Conservation (phyloP, 768 basidiomycete species). For the Phlebiopsis flavidoalba region DNA sequence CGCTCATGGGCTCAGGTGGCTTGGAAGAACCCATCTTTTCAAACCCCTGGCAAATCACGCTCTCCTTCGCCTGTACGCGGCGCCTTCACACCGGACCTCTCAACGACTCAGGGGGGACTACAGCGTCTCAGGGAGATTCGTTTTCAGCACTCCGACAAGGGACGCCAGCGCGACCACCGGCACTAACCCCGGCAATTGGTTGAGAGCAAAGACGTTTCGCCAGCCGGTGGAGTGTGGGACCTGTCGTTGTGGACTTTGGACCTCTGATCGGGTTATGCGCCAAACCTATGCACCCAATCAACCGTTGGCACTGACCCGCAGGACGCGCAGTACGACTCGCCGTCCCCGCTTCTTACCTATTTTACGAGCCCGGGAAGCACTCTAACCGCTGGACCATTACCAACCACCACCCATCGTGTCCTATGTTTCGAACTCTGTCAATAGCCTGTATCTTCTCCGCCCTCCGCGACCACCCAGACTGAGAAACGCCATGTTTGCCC, state of each 20-base stretch:
- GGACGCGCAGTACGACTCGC: constrained; percentile 3
- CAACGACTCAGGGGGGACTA: constrained; percentile 17
- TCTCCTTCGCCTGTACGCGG: constrained; percentile 27
- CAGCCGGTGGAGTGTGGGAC: constrained; percentile 59
- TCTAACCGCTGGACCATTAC: constrained; percentile 70
- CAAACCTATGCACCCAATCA: neutral
- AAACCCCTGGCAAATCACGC: constrained; percentile 27
- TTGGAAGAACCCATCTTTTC: constrained; percentile 30
- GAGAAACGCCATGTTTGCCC: constrained; percentile 28
- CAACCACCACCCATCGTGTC: constrained; percentile 58
- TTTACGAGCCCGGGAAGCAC: constrained; percentile 65
- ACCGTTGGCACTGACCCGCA: constrained; percentile 9
- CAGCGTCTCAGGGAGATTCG: constrained; percentile 6
- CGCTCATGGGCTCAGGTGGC: constrained; percentile 4
- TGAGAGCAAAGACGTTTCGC: constrained; percentile 51
- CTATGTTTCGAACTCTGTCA: constrained; percentile 34
- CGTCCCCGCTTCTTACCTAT: constrained; percentile 40
- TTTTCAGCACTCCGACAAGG: constrained; percentile 8
- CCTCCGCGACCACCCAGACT: constrained; percentile 50
- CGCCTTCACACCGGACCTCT: constrained; percentile 13
- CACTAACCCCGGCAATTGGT: constrained; percentile 56
- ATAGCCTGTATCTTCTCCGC: constrained; percentile 43
- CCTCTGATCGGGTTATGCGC: constrained; percentile 15
- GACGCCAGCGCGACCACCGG: neutral
- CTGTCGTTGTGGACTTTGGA: constrained; percentile 51